Evolutionary conservation across 2,329 filamentous ascomycete species (phyloP), one percentile per base, ranked within the genome.

Genomic region (Ophiosphaerella herpotricha): DNA sequence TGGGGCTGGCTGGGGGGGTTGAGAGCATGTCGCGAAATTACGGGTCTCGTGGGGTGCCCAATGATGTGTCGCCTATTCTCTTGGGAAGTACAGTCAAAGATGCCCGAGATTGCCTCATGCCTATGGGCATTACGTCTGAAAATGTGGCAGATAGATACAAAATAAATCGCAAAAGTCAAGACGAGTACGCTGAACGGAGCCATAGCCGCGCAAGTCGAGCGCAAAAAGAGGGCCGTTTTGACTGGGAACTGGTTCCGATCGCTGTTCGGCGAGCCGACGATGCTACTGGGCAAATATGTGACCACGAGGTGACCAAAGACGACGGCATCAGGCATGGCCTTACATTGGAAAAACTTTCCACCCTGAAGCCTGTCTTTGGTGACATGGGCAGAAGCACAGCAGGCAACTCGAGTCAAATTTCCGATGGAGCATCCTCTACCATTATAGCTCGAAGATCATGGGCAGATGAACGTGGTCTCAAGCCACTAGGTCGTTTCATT

Each of bases 41-140:
- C 74, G 90, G 86, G 13, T 77, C 81, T n/a, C 85, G 85, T 51
- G 88, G 87, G 41, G 87, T 91, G 66, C 77, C 82, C 12, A 80
- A 89, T 21, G 84, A 86, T 32, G 75, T 84, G 53, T 86, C 89
- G 6, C 93, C 96, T 74, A 86, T 91, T 71, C 85, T 88, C 54
- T 83, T 86, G 48, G 84, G 96, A 48, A 79, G 89, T 39, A 74
- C 77, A 54, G 87, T 82, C 76, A 88, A 91, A 71, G 90, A 97
- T 70, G 84, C 91, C 0, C 77, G 77, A 37, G 92, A 97, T 77
- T 94, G 91, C 80, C 83, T 92, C 82, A 85, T 91, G 81, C 89
- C 93, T 54, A 99, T 99, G 94, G 93, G 94, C n/a, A 94, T 96
- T 83, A 97, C 94, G 2, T 93, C 88, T 50, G 93, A 99, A 80